Evolutionary conservation across 2,329 filamentous ascomycete species (phyloP), one percentile per base, ranked within the genome.

Genomic region (Colletotrichum magnum): DNA sequence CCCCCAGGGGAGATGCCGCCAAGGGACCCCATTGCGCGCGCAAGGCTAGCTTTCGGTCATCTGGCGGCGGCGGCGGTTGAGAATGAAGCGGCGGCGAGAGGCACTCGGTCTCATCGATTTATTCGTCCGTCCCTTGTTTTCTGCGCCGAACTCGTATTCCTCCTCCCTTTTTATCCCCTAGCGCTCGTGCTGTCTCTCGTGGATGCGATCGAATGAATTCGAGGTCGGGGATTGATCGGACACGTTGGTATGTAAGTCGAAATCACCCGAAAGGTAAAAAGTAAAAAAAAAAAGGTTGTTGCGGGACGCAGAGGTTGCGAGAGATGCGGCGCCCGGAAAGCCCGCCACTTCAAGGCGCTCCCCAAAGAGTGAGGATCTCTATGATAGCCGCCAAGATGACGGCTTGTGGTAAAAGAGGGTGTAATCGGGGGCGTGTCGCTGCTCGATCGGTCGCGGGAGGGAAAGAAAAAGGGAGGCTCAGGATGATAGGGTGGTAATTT

Each of bases 1-100:
- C 92, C 92, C 79, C 89, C 89, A 73, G 93, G 91, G 82, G 93
- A 94, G 82, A 94, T 85, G 81, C 90, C 91, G 85, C 91, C 90
- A 79, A 93, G 86, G 78, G 89, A 86, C 81, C 90, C 90, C 92
- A 94, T 94, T 80, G 79, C 83, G 81, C 81, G 75, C 68, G 72
- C 75, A 77, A 12, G 76, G 76, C 73, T 73, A 78, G 77, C 75
- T 77, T 76, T 78, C 77, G 78, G 80, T 84, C 84, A 87, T 87
- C 82, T 83, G 85, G 80, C 78, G 76, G 75, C 73, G 75, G 69
- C 73, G 75, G 69, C 47, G 28, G 56, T 56, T 39, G 45, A 53
- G 24, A n/a, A 61, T 56, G 58, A 65, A 58, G 64, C 53, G 53
- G 65, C 36, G 65, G 61, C 58, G 68, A 71, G 71, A 36, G 51